phyloP scores from a whole-genome alignment of 75 land plant genomes.

The Sequoiadendron giganteum region DNA sequence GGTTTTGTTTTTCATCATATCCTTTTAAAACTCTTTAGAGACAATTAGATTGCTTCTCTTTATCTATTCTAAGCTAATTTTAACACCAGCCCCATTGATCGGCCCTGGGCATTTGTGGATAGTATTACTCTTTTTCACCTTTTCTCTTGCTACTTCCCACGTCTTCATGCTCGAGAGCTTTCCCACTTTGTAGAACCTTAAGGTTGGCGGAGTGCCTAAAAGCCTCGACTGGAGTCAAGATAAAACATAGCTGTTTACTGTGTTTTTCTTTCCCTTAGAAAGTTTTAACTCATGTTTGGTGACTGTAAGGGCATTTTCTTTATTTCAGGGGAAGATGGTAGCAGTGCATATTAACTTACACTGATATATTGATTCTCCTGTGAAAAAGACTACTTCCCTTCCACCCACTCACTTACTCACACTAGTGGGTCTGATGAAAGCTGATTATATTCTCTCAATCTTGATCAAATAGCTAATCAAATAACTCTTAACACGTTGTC shows the following conservation, averaged over 20 bases:
- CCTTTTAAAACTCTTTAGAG: neutral
- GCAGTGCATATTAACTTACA: neutral
- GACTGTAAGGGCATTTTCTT: neutral
- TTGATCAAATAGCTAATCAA: neutral
- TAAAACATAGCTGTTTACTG: neutral
- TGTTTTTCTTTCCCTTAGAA: neutral
- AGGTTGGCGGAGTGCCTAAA: neutral
- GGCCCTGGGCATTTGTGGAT: neutral
- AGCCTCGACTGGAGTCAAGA: neutral
- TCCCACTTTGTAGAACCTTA: too few species aligned
- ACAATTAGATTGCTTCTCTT: neutral
- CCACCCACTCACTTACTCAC: neutral
- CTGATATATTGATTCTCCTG: neutral
- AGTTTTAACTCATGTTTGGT: neutral
- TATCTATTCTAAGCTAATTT: neutral
- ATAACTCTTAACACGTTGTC: neutral
- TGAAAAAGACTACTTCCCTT: neutral
- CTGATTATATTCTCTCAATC: neutral
- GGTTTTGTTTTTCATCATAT: neutral
- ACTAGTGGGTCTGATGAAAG: neutral
- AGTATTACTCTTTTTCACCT: neutral
- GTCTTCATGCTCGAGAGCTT: too few species aligned
- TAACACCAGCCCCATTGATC: neutral
- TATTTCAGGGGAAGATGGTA: slow-evolving; percentile 4
- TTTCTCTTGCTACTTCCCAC: neutral